A percentile compares a stretch with the other conserved stretches of the same genome.
phyloP scores from a whole-genome alignment of 2,329 filamentous ascomycete species.

The Talaromyces piceae region DNA sequence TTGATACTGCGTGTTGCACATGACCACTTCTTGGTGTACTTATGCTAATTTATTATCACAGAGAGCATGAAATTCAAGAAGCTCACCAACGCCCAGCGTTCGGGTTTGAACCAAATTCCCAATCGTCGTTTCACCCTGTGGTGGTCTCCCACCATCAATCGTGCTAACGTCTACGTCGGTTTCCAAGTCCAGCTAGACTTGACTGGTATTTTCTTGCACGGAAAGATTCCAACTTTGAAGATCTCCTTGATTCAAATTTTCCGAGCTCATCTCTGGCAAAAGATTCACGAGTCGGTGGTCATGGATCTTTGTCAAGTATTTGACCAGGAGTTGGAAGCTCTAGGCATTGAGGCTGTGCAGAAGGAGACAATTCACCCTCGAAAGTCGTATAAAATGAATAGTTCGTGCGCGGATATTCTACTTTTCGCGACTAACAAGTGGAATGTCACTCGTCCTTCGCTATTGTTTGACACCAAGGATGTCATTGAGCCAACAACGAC shows the following conservation, averaged over 20 bases:
- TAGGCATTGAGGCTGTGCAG: constrained; percentile 95
- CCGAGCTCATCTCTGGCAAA: constrained; percentile 99
- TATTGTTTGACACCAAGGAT: constrained; percentile 94
- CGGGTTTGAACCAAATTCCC: constrained; percentile 95
- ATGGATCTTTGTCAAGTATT: constrained; percentile 99
- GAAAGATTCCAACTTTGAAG: constrained; percentile 96
- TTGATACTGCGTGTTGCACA: no score
- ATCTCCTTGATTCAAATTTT: constrained; percentile 99
- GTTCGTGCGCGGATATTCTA: constrained; percentile 93
- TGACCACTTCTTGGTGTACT: background rate
- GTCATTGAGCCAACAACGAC: constrained; percentile 87
- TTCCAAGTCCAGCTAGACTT: constrained; percentile 98
- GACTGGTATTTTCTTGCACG: constrained; percentile 97
- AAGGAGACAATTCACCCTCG: constrained; percentile 98
- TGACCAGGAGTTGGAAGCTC: constrained; percentile 89
- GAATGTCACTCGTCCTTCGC: constrained; percentile 90
- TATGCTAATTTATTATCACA: background rate
- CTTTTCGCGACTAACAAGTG: constrained; percentile 97
- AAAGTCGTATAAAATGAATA: constrained; percentile 99
- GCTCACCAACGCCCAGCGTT: constrained; percentile 91
- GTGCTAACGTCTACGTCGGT: constrained; percentile 96
- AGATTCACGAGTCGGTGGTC: constrained; percentile 96
- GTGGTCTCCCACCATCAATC: constrained; percentile 93
- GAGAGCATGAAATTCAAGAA: constrained; percentile 93
- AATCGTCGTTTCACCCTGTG: constrained; percentile 97